Base-by-base conservation (phyloP, 75 land plant species). In the Sequoia sempervirens region DNA sequence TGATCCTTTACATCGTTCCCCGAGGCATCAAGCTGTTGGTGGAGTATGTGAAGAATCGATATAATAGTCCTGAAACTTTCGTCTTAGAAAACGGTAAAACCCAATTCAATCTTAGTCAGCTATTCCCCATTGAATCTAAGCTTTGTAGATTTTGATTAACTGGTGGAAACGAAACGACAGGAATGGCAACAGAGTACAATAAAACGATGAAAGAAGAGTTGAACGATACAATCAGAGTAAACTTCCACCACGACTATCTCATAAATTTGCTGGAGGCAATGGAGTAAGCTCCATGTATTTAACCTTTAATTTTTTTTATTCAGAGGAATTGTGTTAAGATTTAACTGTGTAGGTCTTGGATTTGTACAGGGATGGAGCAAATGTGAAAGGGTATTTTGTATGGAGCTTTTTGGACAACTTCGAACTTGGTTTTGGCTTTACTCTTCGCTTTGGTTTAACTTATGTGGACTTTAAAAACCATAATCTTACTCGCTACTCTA, bases 1-100 rank as follows among this genome's bases (percentile, higher is more conserved):
- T 14, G n/a, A 81, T 75, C 79, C 83, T 87, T 18, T 87, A 85
- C 83, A 85, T 87, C 15, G 87, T 87, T n/a, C 88, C 87, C 26
- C 66, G 83, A 83, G 88, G 88, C 41, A 37, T 87, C 46, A 61
- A 85, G 46, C 70, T 81, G 50, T 3, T 81, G 66, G 38, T 87
- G 76, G 54, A 52, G 30, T 85, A 81, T 64, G 85, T 85, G 1
- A 72, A 41, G 12, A 73, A 87, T 38, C 83, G 83, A 17, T 87
- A 87, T 83, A 87, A 87, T 81, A 73, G 53, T 28, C 87, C 88
- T 56, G 58, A 43, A 32, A 50, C 85, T 18, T 81, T 66, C 58
- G 30, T 87, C 13, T 81, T 87, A 43, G 87, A 87, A 40, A 87
- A 87, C 74, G 88, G 88, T 87, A 83, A 58, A 56, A 41, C 10